Conservation (phyloP, 139 green algal genomes). For the Prasinococcaceae sp. region DNA sequence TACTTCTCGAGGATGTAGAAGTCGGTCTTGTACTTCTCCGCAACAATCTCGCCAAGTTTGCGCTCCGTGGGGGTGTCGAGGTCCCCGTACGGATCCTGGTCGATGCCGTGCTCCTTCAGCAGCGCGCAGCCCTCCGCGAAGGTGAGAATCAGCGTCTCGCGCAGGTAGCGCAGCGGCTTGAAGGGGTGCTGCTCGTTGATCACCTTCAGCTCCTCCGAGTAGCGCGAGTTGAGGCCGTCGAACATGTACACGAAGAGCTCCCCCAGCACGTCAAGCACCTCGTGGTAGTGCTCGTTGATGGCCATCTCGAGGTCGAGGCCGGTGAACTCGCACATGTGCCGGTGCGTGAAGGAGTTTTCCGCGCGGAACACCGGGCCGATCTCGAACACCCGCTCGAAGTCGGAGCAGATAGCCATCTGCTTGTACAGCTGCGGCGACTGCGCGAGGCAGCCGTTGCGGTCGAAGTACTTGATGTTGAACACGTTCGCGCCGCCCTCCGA, state of each 20-base stretch:
- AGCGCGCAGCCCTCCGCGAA: slow-evolving; percentile 88
- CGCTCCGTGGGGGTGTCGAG: slow-evolving; percentile 85
- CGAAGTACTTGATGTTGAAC: slow-evolving; percentile 94
- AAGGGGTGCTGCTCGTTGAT: slow-evolving; percentile 83
- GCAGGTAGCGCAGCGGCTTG: slow-evolving; percentile 59
- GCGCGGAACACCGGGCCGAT: slow-evolving; percentile 92
- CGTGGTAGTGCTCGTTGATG: slow-evolving; percentile 91
- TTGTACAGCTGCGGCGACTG: slow-evolving; percentile 94
- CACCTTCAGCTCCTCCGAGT: slow-evolving; percentile 35
- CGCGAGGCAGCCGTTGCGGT: slow-evolving; percentile 73
- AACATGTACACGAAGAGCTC: slow-evolving; percentile 85
- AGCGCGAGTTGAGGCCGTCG: slow-evolving; percentile 50
- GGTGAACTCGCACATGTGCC: slow-evolving; percentile 98
- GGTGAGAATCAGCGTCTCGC: slow-evolving; percentile 54
- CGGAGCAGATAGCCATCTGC: slow-evolving; percentile 92
- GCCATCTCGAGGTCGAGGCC: slow-evolving; percentile 96
- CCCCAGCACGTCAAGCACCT: slow-evolving; percentile 90
- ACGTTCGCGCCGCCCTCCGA: slow-evolving; percentile 79
- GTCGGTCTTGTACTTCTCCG: slow-evolving; percentile 87
- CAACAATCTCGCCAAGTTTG: slow-evolving; percentile 73
- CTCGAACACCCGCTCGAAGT: slow-evolving; percentile 89
- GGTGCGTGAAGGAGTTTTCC: slow-evolving; percentile 90
- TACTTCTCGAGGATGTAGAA: slow-evolving; percentile 86
- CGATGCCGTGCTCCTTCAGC: slow-evolving; percentile 56
- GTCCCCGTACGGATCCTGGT: slow-evolving; percentile 74